Evolutionary conservation across 2,329 filamentous ascomycete genomes (phyloP), one percentile per base, ranked within the genome.

Genomic region (Colletotrichum musicola): DNA sequence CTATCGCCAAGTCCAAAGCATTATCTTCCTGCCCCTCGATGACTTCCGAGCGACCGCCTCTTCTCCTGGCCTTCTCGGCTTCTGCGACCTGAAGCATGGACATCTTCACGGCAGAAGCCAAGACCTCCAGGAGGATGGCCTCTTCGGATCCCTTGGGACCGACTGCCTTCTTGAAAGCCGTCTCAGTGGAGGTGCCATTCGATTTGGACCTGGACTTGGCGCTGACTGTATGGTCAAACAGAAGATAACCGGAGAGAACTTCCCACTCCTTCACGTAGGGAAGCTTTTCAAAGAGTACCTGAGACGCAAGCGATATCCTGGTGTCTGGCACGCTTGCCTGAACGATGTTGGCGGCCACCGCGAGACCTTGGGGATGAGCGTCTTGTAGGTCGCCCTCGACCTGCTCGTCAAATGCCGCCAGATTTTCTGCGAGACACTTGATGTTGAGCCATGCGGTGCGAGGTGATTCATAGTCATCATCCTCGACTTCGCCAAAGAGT

Each of bases 211-310:
- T 90, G 82, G 81, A 77, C 71, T 81, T 87, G 77, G 75, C 81
- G 76, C 87, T 89, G 1, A 85, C 86, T 0, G 94, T 96, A 78
- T 98, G 95, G 75, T 99, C 96, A 77, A 93, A 97, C 2, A 99
- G 84, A 6, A 99, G 86, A 78, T 98, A 99, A 16, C 94, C 94
- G 27, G 94, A 92, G 64, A 99, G 81, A 4, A 92, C 87, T 76
- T 97, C 93, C 96, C 96, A 99, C 65, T 94, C 90, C 72, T 90
- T 89, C 35, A 98, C 86, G 74, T 96, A 93, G 0, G 89, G 85
- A 69, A 98, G 88, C 73, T 92, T 91, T 71, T 96, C 93, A 74
- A 93, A 97, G 4, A 98, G 85, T 0, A 91, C 92, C 77, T 97
- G 93, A 0, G 94, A 92, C 18, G 95, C 95, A 30, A 97, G 86